Percentiles rank a stretch among this genome's conserved stretches.
These are phyloP conservation scores for Cladosporium austrohemisphaericum DNA, from an alignment of 2,329 filamentous ascomycete species.

Conservation along the genomic window DNA sequence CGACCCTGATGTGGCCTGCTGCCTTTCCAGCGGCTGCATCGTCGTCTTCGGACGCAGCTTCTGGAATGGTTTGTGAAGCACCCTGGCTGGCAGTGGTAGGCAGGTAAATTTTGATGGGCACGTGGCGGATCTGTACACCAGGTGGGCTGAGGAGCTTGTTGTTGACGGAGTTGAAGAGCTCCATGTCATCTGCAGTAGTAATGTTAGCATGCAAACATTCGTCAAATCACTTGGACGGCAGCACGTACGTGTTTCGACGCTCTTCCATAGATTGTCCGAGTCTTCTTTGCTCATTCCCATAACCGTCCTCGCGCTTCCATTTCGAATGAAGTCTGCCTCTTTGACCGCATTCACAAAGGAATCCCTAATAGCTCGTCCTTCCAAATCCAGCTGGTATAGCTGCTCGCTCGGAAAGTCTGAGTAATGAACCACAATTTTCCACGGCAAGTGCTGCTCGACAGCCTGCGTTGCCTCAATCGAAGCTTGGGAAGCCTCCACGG, in stretches of 20 bases:
- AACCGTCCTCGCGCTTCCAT: conserved; percentile 82
- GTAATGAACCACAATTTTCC: conserved; percentile 62
- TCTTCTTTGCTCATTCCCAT: conserved; percentile 85
- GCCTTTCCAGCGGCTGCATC: conserved; percentile 26
- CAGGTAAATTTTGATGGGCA: conserved; percentile 87
- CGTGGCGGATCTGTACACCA: conserved; percentile 69
- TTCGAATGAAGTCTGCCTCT: conserved; percentile 81
- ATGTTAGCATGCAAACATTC: too few relatives aligned
- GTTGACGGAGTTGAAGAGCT: conserved; percentile 69
- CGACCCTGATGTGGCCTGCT: conserved; percentile 45
- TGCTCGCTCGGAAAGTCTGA: conserved; percentile 56
- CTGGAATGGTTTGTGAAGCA: conserved; percentile 33
- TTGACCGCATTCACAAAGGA: conserved; percentile 68
- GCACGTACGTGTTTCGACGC: conserved; percentile 65
- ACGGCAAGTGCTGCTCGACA: conserved; percentile 46
- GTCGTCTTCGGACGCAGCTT: conserved; percentile 21
- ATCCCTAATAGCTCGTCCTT: conserved; percentile 57
- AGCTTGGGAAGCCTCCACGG: conserved; percentile 13
- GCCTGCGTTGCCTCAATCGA: conserved; percentile 2
- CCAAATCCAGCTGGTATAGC: conserved; percentile 54
- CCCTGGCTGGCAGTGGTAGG: conserved; percentile 47
- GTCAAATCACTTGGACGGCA: too few relatives aligned
- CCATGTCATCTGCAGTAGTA: conserved; percentile 61
- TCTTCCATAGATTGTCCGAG: conserved; percentile 76
- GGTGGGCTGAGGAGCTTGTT: conserved; percentile 69